These are phyloP conservation scores for Alternaria brassicae DNA, from an alignment of 2,329 filamentous ascomycete species.

Conservation along the genomic window DNA sequence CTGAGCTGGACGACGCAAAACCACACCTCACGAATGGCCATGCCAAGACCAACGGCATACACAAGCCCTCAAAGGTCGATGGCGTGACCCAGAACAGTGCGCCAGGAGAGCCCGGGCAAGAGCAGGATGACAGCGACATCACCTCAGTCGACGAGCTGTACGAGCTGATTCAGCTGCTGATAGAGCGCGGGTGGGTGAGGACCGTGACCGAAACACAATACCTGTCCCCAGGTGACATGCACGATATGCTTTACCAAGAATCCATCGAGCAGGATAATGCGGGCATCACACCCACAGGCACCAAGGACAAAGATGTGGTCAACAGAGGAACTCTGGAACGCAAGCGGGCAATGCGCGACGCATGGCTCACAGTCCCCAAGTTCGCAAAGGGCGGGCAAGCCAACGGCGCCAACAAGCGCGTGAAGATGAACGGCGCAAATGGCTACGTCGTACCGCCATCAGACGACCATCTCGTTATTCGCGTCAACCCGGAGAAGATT, in stretches of 20 bases:
- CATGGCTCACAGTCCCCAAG: slow-evolving; percentile 42
- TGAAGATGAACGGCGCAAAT: slow-evolving; percentile 39
- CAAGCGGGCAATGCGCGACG: slow-evolving; percentile 60
- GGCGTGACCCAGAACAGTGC: slow-evolving; percentile 12
- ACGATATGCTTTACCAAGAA: slow-evolving; percentile 67
- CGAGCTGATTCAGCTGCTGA: slow-evolving; percentile 56
- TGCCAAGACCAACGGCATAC: slow-evolving; percentile 19
- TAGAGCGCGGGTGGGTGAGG: slow-evolving; percentile 72
- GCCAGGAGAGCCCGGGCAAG: slow-evolving; percentile 12
- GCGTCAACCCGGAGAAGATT: slow-evolving; percentile 85
- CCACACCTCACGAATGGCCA: slow-evolving; percentile 17
- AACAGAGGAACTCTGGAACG: slow-evolving; percentile 64
- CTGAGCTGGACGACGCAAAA: slow-evolving; percentile 19
- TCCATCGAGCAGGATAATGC: slow-evolving; percentile 63
- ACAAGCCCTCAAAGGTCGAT: slow-evolving; percentile 19
- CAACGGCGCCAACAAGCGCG: slow-evolving; percentile 40
- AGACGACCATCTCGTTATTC: slow-evolving; percentile 75
- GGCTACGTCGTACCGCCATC: slow-evolving; percentile 17
- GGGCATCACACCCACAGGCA: slow-evolving; percentile 62
- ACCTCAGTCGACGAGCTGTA: slow-evolving; percentile 52
- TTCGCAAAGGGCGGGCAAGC: slow-evolving; percentile 28
- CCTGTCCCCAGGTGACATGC: slow-evolving; percentile 63
- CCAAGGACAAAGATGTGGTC: slow-evolving; percentile 71
- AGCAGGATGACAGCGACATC: slow-evolving; percentile 43
- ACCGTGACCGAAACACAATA: slow-evolving; percentile 62